phyloP scores from a whole-genome alignment of 116 monocot genomes.

The Cymodocea nodosa region DNA sequence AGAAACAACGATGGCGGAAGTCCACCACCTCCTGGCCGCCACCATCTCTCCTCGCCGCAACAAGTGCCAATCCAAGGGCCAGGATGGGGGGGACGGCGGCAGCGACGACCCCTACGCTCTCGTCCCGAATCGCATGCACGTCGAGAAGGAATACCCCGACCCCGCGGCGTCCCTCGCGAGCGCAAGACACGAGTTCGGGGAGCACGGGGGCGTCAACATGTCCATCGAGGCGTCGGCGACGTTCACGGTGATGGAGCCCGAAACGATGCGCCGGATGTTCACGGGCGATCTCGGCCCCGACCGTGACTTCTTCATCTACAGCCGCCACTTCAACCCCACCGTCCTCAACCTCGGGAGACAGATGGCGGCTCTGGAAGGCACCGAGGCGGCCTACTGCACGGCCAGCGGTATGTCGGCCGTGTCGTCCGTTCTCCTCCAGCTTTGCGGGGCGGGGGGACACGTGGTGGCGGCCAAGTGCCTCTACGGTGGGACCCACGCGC shows the following conservation, averaged over 20 bases:
- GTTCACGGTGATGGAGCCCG: constrained; percentile 97
- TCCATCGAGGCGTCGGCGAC: constrained; percentile 98
- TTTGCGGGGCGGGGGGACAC: constrained; percentile 64
- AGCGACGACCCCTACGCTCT: neutral
- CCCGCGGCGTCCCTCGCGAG: constrained; percentile 60
- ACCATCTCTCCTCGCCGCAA: neutral
- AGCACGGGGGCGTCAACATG: constrained; percentile 99
- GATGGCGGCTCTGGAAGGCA: constrained; percentile 89
- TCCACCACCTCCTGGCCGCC: constrained; percentile 3
- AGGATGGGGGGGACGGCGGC: neutral
- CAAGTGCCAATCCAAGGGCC: neutral
- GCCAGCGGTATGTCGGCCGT: constrained; percentile 94
- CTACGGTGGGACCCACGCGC: constrained; percentile 87
- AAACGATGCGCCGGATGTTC: constrained; percentile 84
- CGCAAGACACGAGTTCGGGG: constrained; percentile 93
- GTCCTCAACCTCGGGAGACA: constrained; percentile 84
- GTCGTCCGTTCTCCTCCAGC: constrained; percentile 68
- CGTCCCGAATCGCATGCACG: neutral
- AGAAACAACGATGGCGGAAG: neutral
- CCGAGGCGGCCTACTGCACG: constrained; percentile 97
- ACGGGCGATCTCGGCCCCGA: constrained; percentile 90
- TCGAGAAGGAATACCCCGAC: constrained; percentile 38
- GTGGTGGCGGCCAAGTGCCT: constrained; percentile 76
- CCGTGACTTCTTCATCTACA: constrained; percentile 86
- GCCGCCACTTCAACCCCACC: constrained; percentile 95